Percentiles rank a stretch among this genome's conserved stretches.
phyloP scores from a whole-genome alignment of 148 eudicot species.

The Chenopodium formosanum region DNA sequence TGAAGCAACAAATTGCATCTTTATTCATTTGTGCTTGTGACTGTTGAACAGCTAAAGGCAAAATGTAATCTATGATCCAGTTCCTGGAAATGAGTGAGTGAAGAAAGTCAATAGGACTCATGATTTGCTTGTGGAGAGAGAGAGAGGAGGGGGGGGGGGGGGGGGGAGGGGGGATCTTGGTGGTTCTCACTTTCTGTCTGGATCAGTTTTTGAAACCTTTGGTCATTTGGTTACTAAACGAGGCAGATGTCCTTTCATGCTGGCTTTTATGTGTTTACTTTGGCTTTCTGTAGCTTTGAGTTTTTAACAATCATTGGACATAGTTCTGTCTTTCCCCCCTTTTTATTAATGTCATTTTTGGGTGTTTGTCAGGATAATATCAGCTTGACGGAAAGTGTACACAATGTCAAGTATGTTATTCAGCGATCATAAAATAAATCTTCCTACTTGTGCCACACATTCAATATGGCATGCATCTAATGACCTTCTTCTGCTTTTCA shows the following conservation, averaged over 20 bases:
- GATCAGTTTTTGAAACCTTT: not conserved
- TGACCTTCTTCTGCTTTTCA: conserved; percentile 23
- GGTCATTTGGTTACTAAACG: not conserved
- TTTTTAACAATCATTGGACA: not conserved
- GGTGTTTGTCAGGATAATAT: conserved; percentile 62
- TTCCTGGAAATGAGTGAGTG: not conserved
- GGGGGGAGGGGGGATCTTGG: not conserved
- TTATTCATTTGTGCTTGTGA: not conserved
- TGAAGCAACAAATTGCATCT: not conserved
- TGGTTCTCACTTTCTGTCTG: not conserved
- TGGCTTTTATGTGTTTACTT: not conserved
- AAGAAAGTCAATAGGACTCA: not conserved
- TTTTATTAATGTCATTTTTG: not conserved
- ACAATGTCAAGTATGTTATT: conserved; percentile 64
- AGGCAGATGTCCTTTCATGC: not conserved
- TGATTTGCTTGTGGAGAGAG: not conserved
- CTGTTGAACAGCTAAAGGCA: not conserved
- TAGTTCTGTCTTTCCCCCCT: not conserved
- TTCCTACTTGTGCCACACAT: not conserved
- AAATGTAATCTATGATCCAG: not conserved
- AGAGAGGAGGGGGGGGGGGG: too few relatives aligned
- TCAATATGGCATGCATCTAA: not conserved
- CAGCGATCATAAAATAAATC: not conserved
- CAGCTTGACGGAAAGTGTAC: conserved; percentile 68
- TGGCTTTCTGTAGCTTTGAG: not conserved